Percentiles rank a stretch among this genome's conserved stretches.
Evolutionary conservation across 805 yeast genomes (phyloP).

Genomic region (Lipomyces yamanashiensis): DNA sequence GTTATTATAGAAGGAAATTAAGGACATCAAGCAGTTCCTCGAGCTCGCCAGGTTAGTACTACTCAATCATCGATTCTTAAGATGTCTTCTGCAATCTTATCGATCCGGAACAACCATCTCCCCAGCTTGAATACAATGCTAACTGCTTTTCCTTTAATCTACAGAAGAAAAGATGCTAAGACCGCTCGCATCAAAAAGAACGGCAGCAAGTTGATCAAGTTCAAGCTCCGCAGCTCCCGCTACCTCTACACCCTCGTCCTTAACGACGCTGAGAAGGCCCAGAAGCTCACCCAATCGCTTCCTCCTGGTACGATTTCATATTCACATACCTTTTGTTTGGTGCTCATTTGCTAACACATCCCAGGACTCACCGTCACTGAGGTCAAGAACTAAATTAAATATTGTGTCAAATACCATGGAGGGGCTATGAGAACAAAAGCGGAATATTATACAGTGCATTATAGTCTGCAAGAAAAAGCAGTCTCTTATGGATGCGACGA

Average conservation of each 20-base stretch:
- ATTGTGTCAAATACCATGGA: background rate
- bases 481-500: slow-evolving; percentile 4
- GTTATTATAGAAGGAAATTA: slow-evolving; percentile 63
- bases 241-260: slow-evolving; percentile 94
- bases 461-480: background rate
- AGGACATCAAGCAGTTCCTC: slow-evolving; percentile 96
- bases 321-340: background rate
- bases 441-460: slow-evolving; percentile 6
- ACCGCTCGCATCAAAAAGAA: slow-evolving; percentile 93
- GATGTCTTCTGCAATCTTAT: background rate
- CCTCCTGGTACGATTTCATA: slow-evolving; percentile 63
- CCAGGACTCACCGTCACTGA: slow-evolving; percentile 34
- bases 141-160: background rate
- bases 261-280: slow-evolving; percentile 94
- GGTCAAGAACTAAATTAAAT: slow-evolving; percentile 26
- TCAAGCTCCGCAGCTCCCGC: slow-evolving; percentile 97
- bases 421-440: background rate
- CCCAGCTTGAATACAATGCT: background rate
- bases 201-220: slow-evolving; percentile 92
- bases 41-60: slow-evolving; percentile 61
- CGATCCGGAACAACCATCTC: no score
- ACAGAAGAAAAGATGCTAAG: slow-evolving; percentile 80
- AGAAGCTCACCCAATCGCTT: slow-evolving; percentile 95
- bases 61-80: background rate
- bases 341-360: background rate